phyloP scores from a whole-genome alignment of 805 yeast genomes.

The Candida hungchunana region DNA sequence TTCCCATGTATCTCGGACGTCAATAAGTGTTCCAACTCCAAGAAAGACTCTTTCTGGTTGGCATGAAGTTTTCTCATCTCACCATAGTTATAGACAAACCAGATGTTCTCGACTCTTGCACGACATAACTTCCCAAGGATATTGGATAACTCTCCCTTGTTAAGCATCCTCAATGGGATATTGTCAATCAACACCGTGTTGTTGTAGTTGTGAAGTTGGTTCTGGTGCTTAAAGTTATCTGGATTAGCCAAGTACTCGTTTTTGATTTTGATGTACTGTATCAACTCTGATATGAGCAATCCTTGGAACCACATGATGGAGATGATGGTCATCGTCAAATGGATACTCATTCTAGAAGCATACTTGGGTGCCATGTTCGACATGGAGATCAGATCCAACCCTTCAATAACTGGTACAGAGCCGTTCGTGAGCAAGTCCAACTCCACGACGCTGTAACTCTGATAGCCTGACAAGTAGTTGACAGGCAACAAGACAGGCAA shows the following conservation, averaged over 20 bases:
- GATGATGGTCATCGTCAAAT: constrained; percentile 54
- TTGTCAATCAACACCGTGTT: constrained; percentile 41
- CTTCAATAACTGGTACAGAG: constrained; percentile 29
- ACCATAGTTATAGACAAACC: constrained; percentile 51
- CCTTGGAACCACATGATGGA: constrained; percentile 55
- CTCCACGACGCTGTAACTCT: constrained; percentile 18
- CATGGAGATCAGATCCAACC: constrained; percentile 67
- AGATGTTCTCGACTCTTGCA: constrained; percentile 50
- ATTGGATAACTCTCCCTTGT: constrained; percentile 19
- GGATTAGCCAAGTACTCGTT: constrained; percentile 36
- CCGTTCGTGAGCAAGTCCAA: constrained; percentile 23
- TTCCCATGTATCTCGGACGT: constrained; percentile 30
- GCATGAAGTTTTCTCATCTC: constrained; percentile 32
- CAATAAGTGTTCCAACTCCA: constrained; percentile 37
- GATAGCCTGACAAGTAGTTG: constrained; percentile 38
- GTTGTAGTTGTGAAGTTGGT: constrained; percentile 24
- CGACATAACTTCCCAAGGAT: constrained; percentile 30
- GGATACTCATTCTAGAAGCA: constrained; percentile 50
- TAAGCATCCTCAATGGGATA: constrained; percentile 34
- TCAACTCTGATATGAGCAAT: constrained; percentile 53
- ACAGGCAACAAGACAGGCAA: constrained; percentile 62
- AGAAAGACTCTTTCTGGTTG: constrained; percentile 27
- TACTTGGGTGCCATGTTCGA: constrained; percentile 59
- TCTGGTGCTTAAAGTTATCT: constrained; percentile 13
- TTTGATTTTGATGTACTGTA: constrained; percentile 44